A percentile compares a stretch with the other conserved stretches of the same genome.
Evolutionary conservation across 345 rosid species (phyloP).

Genomic region (Angophora floribunda): DNA sequence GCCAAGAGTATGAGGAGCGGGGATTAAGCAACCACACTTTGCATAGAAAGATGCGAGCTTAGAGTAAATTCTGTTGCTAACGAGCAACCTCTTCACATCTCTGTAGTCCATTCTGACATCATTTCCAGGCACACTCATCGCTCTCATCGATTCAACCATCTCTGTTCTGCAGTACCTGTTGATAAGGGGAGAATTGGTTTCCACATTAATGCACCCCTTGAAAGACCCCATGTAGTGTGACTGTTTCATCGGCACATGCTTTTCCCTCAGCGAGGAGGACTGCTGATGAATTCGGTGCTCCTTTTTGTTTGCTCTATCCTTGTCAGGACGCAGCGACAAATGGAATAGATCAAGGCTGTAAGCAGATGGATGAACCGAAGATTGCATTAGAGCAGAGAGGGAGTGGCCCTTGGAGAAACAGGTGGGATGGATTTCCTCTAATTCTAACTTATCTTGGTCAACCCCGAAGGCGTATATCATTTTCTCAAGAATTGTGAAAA

Average conservation of each 20-base stretch:
- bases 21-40: conserved; percentile 13
- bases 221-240: conserved; percentile 16
- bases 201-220: conserved; percentile 28
- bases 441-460: neutral
- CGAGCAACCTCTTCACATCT: conserved; percentile 1
- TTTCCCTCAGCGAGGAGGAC: neutral
- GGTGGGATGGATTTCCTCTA: neutral
- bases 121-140: conserved; percentile 9
- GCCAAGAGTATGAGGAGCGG: conserved; percentile 38
- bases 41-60: conserved; percentile 23
- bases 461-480: conserved; percentile 15
- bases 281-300: conserved; percentile 5
- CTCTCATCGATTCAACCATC: neutral
- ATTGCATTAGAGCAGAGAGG: conserved; percentile 15
- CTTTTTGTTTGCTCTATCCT: conserved; percentile 14
- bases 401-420: conserved; percentile 11
- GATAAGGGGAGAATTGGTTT: conserved; percentile 18
- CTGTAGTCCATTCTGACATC: neutral
- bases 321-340: conserved; percentile 4
- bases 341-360: conserved; percentile 9
- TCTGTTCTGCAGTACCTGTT: conserved; percentile 10
- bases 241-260: conserved; percentile 8
- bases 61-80: conserved; percentile 6
- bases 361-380: conserved; percentile 24
- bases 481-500: conserved; percentile 43